Evolutionary conservation across 2,329 filamentous ascomycete species (phyloP).

Genomic region (Pseudogymnoascus sp.): DNA sequence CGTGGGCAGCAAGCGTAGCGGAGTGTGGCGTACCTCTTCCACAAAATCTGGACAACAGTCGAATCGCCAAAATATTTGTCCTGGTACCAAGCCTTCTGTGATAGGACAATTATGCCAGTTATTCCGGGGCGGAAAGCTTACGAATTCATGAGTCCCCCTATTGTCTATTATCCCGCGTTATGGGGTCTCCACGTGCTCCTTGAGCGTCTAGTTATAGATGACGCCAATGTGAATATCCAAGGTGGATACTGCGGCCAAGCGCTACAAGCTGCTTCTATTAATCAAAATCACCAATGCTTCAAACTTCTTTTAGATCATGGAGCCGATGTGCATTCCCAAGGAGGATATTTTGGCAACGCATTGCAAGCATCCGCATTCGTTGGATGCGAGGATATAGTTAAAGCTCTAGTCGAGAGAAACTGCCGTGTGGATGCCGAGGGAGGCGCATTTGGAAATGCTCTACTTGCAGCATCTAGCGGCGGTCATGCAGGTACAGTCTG

Average conservation of each 20-base stretch:
- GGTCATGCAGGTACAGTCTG: neutral
- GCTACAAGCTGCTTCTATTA: neutral
- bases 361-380: neutral
- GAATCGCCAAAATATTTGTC: neutral
- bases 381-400: neutral
- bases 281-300: neutral
- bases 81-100: neutral
- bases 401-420: neutral
- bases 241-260: conserved; percentile 2
- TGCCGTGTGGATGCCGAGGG: neutral
- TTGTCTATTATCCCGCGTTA: neutral
- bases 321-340: neutral
- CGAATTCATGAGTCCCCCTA: neutral
- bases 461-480: neutral
- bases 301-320: neutral
- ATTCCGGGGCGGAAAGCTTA: neutral
- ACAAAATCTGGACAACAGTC: neutral
- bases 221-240: neutral
- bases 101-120: neutral
- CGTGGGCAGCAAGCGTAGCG: neutral
- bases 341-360: neutral
- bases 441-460: neutral
- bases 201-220: neutral
- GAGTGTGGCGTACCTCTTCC: neutral
- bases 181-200: neutral